Conservation (phyloP, 108 stramenopile genomes). For the Craspedostauros australis region DNA sequence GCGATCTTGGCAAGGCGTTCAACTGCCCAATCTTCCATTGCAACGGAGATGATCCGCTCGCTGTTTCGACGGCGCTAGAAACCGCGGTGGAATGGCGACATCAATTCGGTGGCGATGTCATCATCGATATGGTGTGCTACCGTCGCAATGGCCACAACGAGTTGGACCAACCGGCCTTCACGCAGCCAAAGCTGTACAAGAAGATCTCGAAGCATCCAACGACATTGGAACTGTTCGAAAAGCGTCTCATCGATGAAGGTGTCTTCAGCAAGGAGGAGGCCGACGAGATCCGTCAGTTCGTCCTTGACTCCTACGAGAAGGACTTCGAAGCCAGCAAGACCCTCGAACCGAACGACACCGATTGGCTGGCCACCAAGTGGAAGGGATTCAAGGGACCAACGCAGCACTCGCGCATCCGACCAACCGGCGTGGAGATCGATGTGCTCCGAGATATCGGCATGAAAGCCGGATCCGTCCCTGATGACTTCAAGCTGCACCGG, state of each 20-base stretch:
- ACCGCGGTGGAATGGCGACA: slow-evolving; percentile 97
- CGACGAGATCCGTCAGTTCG: slow-evolving; percentile 78
- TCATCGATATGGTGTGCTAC: slow-evolving; percentile 98
- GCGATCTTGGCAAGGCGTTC: slow-evolving; percentile 98
- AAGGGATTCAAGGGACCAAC: slow-evolving; percentile 89
- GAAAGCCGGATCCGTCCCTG: slow-evolving; percentile 77
- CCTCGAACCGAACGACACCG: slow-evolving; percentile 63
- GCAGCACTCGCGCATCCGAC: slow-evolving; percentile 80
- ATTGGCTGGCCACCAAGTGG: slow-evolving; percentile 95
- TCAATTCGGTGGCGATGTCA: slow-evolving; percentile 93
- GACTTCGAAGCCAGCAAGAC: slow-evolving; percentile 91
- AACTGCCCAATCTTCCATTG: slow-evolving; percentile 99
- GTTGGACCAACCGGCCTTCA: slow-evolving; percentile 98
- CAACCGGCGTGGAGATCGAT: slow-evolving; percentile 90
- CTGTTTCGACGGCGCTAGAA: slow-evolving; percentile 93
- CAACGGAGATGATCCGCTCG: slow-evolving; percentile 98
- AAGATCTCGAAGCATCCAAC: slow-evolving; percentile 85
- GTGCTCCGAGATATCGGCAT: slow-evolving; percentile 75
- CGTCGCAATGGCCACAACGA: slow-evolving; percentile 99
- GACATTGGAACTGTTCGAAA: slow-evolving; percentile 84
- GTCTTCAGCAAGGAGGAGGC: slow-evolving; percentile 74
- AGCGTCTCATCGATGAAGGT: slow-evolving; percentile 72
- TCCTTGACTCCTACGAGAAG: slow-evolving; percentile 77
- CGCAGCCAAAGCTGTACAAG: slow-evolving; percentile 94
- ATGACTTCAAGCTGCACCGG: slow-evolving; percentile 88